Evolutionary conservation across 2,329 filamentous ascomycete species (phyloP).

Genomic region (Aaosphaeria arxii): DNA sequence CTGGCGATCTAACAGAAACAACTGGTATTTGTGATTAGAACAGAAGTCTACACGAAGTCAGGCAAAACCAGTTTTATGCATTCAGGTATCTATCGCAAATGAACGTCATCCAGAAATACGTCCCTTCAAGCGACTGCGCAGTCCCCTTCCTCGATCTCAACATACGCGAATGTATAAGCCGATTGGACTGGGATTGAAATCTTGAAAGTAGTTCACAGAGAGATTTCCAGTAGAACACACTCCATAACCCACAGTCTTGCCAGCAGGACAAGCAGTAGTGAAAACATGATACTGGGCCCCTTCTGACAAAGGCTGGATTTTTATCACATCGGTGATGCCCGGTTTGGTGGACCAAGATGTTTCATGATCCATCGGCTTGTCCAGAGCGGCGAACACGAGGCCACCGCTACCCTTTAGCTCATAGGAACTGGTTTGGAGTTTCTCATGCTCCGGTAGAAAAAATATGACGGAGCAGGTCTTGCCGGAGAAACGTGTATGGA

Average conservation of each 20-base stretch:
- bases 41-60: no score
- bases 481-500: conserved; percentile 52
- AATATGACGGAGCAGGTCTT: conserved; percentile 64
- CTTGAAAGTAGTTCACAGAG: conserved; percentile 60
- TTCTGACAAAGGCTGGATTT: no score
- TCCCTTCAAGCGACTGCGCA: no score
- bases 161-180: conserved; percentile 31
- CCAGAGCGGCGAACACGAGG: conserved; percentile 53
- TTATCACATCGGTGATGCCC: conserved; percentile 1
- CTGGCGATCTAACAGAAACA: no score
- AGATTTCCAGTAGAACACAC: conserved; percentile 51
- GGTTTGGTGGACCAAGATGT: conserved; percentile 58
- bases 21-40: no score
- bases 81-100: no score
- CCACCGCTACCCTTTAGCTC: conserved; percentile 54
- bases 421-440: conserved; percentile 60
- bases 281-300: conserved; percentile 55
- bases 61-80: no score
- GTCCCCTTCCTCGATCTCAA: conserved; percentile 5
- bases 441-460: conserved; percentile 56
- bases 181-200: conserved; percentile 54
- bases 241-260: conserved; percentile 51
- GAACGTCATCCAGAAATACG: no score
- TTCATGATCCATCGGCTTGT: conserved; percentile 40
- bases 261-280: conserved; percentile 55